Conservation (phyloP, 2,329 filamentous ascomycete genomes). For the Allantophomopsis lycopodina region DNA sequence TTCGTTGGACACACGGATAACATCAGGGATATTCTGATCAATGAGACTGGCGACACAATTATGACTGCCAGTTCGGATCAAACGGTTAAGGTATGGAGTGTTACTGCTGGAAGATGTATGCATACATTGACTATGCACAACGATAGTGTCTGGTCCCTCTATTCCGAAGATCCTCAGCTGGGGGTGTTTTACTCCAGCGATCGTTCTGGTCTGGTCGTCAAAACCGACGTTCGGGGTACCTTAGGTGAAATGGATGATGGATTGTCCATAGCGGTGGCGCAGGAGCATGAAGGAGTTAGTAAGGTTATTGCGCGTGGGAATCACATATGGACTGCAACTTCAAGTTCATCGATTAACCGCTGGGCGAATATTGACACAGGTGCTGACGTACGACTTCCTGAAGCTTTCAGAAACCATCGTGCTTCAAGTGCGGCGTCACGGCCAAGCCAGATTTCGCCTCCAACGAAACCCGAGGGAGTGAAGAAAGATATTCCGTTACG, state of each 20-base stretch:
- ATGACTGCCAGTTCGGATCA: slow-evolving; percentile 92
- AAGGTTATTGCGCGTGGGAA: slow-evolving; percentile 40
- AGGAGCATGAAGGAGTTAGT: slow-evolving; percentile 76
- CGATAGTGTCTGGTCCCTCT: slow-evolving; percentile 93
- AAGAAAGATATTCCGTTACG: slow-evolving; percentile 62
- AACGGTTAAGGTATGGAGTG: slow-evolving; percentile 96
- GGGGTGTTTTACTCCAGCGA: slow-evolving; percentile 92
- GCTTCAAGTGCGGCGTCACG: slow-evolving; percentile 27
- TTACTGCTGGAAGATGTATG: slow-evolving; percentile 90
- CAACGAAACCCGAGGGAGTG: slow-evolving; percentile 17
- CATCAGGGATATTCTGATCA: slow-evolving; percentile 80
- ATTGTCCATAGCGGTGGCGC: slow-evolving; percentile 75
- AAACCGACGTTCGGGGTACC: slow-evolving; percentile 74
- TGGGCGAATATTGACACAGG: slow-evolving; percentile 73
- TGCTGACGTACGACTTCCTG: slow-evolving; percentile 52
- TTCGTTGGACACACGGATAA: slow-evolving; percentile 96
- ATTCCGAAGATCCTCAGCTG: slow-evolving; percentile 73
- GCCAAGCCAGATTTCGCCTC: slow-evolving; percentile 21
- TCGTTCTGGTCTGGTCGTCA: slow-evolving; percentile 83
- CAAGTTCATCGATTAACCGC: slow-evolving; percentile 60
- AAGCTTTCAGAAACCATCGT: slow-evolving; percentile 34
- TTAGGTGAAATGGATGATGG: slow-evolving; percentile 71
- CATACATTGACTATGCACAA: slow-evolving; percentile 99
- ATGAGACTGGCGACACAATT: slow-evolving; percentile 76
- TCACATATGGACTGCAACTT: slow-evolving; percentile 60